phyloP scores from a whole-genome alignment of 163 green algal genomes.

The Coccomyxa subellipsoidea region DNA sequence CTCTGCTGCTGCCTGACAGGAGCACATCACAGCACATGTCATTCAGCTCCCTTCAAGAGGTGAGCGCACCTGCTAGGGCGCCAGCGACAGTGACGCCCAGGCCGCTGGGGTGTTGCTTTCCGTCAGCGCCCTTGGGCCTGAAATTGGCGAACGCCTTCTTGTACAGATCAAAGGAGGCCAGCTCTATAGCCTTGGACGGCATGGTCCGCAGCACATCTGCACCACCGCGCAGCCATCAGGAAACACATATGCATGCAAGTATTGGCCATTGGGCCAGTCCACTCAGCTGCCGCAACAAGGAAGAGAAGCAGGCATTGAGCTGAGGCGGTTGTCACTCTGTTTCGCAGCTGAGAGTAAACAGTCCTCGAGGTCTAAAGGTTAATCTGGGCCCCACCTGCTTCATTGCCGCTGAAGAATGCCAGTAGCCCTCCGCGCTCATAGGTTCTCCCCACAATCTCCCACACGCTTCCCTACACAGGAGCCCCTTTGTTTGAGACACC shows the following conservation, averaged over 20 bases:
- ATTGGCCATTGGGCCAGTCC: too few relatives aligned
- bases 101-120: not conserved
- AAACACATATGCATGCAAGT: too few relatives aligned
- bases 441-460: constrained; percentile 13
- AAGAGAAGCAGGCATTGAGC: too few relatives aligned
- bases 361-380: not conserved
- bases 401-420: constrained; percentile 33
- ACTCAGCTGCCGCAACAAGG: too few relatives aligned
- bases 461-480: constrained; percentile 8
- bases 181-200: constrained; percentile 41
- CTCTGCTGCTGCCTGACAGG: too few relatives aligned
- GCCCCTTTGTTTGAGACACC: not conserved
- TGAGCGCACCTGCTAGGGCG: constrained; percentile 18
- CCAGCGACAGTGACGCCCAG: constrained; percentile 20
- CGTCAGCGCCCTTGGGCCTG: not conserved
- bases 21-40: too few relatives aligned
- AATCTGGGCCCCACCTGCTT: constrained; percentile 17
- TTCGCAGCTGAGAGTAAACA: not conserved
- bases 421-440: constrained; percentile 12
- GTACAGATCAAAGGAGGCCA: constrained; percentile 42
- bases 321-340: too few relatives aligned
- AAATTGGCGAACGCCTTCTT: constrained; percentile 26
- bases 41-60: too few relatives aligned
- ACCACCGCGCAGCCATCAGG: not conserved
- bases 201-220: constrained; percentile 48